Base-by-base conservation (phyloP, 177 flowering plant species). In the Vitis hybrid region DNA sequence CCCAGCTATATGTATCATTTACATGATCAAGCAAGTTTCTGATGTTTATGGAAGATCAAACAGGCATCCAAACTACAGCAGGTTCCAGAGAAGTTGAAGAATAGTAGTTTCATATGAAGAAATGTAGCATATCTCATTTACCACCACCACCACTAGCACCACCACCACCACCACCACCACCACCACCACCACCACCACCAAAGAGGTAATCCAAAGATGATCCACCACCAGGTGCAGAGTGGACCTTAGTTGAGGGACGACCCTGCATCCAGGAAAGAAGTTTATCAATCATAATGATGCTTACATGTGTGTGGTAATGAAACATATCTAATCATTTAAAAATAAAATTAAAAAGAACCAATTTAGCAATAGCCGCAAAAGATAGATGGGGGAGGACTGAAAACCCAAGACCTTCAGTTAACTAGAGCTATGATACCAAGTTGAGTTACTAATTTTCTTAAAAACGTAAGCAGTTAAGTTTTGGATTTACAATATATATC, bases 171-270 rank as follows among this genome's bases (percentile, higher is more conserved):
- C 2, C 22, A 74, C 26, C 26, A 2, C 26, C 75, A 51, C 82
- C 78, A 5, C 45, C 45, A 33, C 45, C 7, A 74, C 76, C 80
- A n/a, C 65, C 68, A 22, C 74, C 77, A 58, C 97, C 97, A 64
- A 91, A 91, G 59, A 91, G 87, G 78, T 91, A 91, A 58, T 73
- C 91, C 62, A 91, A 81, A 56, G 97, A 91, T 62, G 94, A 91
- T 62, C 97, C 97, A 57, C 97, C 97, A 20, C 97, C 97, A 29
- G 97, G 97, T 15, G 93, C 97, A 56, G 93, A 77, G 48, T 91
- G 97, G 62, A 91, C 91, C 86, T 91, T 91, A 19, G 97, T 91
- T 3, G 97, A 91, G 52, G 94, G 97, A 15, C 97, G 94, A 62
- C 90, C 97, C 97, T 91, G 87, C 65, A 72, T 6, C 63, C 57